These are phyloP conservation scores for Leishmania gerbilli DNA, from an alignment of 208 protist genomes.

Conservation along the genomic window DNA sequence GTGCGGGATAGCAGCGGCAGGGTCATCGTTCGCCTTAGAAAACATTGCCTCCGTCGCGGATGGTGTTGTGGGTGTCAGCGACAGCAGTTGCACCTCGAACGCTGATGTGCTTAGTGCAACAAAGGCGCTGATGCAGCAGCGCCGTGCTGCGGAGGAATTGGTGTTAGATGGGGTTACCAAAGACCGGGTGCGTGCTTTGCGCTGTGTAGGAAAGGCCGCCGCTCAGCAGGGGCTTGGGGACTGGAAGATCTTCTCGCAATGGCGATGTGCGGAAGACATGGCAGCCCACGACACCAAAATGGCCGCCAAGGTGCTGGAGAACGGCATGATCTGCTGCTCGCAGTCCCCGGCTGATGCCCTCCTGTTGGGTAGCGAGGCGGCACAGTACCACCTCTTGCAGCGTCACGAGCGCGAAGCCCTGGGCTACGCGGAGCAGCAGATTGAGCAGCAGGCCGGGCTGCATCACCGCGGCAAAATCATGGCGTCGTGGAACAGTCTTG, in stretches of 20 bases:
- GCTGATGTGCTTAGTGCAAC: conserved; percentile 2
- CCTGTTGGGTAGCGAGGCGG: conserved; percentile 62
- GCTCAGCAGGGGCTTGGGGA: conserved; percentile 56
- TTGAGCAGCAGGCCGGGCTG: conserved; percentile 57
- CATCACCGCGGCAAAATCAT: conserved; percentile 41
- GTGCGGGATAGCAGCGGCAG: conserved; percentile 28
- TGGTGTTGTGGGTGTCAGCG: not conserved
- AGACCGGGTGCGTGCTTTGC: conserved; percentile 41
- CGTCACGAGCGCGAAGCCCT: conserved; percentile 69
- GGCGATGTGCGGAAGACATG: conserved; percentile 54
- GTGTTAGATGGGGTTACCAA: conserved; percentile 15
- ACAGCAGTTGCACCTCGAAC: not conserved
- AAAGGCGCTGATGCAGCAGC: conserved; percentile 29
- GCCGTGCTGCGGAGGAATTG: conserved; percentile 25
- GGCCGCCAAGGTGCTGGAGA: conserved; percentile 74
- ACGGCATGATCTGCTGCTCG: conserved; percentile 70
- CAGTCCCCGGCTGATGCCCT: conserved; percentile 50
- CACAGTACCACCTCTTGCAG: conserved; percentile 67
- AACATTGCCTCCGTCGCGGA: conserved; percentile 32
- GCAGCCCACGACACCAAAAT: conserved; percentile 60
- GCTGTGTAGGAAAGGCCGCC: conserved; percentile 63
- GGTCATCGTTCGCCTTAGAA: conserved; percentile 56
- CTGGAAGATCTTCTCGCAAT: conserved; percentile 86
- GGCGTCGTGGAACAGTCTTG: conserved; percentile 75
- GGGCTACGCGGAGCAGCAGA: conserved; percentile 75